These are phyloP conservation scores for Coelastrella sp. DNA, from an alignment of 139 green algal species.

Conservation along the genomic window DNA sequence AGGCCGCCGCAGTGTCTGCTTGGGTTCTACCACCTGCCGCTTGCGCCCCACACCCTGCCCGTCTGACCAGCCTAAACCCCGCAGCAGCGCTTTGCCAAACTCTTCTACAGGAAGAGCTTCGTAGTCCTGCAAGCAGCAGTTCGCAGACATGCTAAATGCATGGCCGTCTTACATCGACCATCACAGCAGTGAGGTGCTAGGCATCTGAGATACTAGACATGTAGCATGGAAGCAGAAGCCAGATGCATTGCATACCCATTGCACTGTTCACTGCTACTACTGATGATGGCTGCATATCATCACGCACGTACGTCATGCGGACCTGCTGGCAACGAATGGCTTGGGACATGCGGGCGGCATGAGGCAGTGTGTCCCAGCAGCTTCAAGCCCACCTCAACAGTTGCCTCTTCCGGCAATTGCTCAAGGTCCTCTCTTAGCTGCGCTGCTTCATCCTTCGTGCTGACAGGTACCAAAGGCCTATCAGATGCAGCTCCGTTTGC, in stretches of 20 bases:
- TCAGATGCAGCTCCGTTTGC: background rate
- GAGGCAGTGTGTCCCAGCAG: background rate
- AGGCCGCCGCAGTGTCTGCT: constrained; percentile 78
- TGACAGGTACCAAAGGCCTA: background rate
- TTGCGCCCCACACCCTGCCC: constrained; percentile 81
- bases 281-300: too few species aligned
- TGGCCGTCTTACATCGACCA: too few species aligned
- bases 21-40: constrained; percentile 71
- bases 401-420: constrained; percentile 54
- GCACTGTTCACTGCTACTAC: too few species aligned
- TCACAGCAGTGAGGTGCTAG: too few species aligned
- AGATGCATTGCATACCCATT: too few species aligned
- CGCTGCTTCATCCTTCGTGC: constrained; percentile 16
- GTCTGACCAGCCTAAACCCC: constrained; percentile 87
- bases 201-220: background rate
- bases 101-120: constrained; percentile 84
- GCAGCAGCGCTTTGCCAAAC: constrained; percentile 88
- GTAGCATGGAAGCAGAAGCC: background rate
- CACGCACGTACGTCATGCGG: too few species aligned
- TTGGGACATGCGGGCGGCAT: background rate
- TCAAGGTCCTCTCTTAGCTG: constrained; percentile 51
- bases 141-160: too few species aligned
- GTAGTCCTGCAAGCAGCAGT: constrained; percentile 67
- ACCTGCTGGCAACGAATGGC: too few species aligned
- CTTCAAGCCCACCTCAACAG: constrained; percentile 47